Evolutionary conservation across 345 rosid genomes (phyloP).

Genomic region (Alliaria petiolata): DNA sequence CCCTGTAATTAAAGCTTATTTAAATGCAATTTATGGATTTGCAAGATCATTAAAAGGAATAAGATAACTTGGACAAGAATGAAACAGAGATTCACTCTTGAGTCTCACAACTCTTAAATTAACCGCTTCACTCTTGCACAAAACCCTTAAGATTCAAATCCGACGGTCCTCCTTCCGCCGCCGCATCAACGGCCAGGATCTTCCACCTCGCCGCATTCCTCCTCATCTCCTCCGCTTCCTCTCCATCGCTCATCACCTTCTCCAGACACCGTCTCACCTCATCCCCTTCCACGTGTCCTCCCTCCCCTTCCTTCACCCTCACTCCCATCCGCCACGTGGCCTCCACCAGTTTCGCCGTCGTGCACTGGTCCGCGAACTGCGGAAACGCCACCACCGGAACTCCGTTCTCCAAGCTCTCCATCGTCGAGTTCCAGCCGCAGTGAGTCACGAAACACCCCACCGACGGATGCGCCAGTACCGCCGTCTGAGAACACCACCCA

Average conservation of each 20-base stretch:
- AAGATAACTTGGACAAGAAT: too few relatives aligned
- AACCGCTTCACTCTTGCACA: slow-evolving; percentile 29
- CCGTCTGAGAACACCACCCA: slow-evolving; percentile 60
- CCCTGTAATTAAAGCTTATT: too few relatives aligned
- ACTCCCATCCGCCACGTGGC: slow-evolving; percentile 50
- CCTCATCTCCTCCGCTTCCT: slow-evolving; percentile 38
- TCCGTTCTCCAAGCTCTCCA: slow-evolving; percentile 49
- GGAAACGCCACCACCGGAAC: slow-evolving; percentile 72
- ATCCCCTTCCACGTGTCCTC: slow-evolving; percentile 39
- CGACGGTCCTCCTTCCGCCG: slow-evolving; percentile 51
- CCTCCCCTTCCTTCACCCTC: slow-evolving; percentile 34
- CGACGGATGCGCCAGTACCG: slow-evolving; percentile 48
- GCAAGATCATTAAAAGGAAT: too few relatives aligned
- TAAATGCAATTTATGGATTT: too few relatives aligned
- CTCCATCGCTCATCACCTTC: slow-evolving; percentile 43
- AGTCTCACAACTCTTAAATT: too few relatives aligned
- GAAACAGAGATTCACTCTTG: too few relatives aligned
- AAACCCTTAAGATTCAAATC: slow-evolving; percentile 47
- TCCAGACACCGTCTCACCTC: slow-evolving; percentile 58
- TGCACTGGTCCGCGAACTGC: slow-evolving; percentile 60
- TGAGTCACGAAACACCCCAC: slow-evolving; percentile 64
- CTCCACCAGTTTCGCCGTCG: slow-evolving; percentile 53
- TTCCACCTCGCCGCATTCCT: slow-evolving; percentile 48
- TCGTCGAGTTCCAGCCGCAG: slow-evolving; percentile 75
- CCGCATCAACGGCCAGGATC: slow-evolving; percentile 39